Evolutionary conservation across 306 rosid species (phyloP), one percentile per base, ranked within the genome.

Genomic region (Casuarina cunninghamiana): DNA sequence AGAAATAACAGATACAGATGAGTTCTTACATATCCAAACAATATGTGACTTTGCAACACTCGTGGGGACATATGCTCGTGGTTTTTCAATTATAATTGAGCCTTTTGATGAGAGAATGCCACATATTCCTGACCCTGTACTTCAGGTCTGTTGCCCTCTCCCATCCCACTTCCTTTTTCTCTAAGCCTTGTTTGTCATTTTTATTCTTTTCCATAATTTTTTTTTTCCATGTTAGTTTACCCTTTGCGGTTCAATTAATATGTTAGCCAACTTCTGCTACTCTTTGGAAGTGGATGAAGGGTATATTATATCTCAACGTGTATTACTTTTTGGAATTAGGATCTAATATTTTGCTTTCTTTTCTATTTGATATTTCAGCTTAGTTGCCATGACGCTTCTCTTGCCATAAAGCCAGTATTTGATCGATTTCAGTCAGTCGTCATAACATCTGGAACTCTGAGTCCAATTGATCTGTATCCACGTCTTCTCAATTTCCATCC

Each of bases 31-130:
- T 72, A 60, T 95, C 77, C 98, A 91, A 88, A 95, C 96, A 32
- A 89, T 92, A 82, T 95, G 98, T 10, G 93, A 95, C 87, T 95
- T 95, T 81, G 97, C 97, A 26, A 95, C 98, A n/a, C 97, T 95
- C 43, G 92, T 95, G 69, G 97, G 97, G 37, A 95, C 97, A 10
- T 95, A 92, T 76, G 82, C 97, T 12, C 91, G 98, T 32, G 98
- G 98, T 58, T 94, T 94, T 82, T 92, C 97, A 21, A 81, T 95
- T 61, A 95, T 92, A 86, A 92, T 92, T 74, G 97, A 95, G 75
- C 98, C 98, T 53, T 88, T 82, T 83, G 98, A 95, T 69, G 98
- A 95, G 87, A 86, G 98, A 87, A 95, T 95, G 98, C 97, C 97
- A 1, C 97, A 95, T 83, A 91, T 95, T 92, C 98, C 97, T 58